These are phyloP conservation scores for Russula emetica DNA, from an alignment of 768 basidiomycete species.

Conservation along the genomic window DNA sequence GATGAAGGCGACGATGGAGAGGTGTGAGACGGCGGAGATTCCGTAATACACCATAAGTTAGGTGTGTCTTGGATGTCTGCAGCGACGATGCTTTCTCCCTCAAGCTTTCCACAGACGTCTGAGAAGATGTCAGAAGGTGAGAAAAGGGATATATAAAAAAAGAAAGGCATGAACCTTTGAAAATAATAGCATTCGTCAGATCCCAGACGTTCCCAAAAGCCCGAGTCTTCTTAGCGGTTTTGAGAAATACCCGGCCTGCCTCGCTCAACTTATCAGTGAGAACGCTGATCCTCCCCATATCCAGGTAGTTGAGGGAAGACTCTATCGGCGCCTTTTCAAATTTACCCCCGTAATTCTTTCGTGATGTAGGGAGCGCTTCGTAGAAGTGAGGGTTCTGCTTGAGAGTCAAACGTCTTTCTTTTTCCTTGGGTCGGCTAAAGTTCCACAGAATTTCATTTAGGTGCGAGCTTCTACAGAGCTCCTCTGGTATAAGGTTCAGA, in stretches of 20 bases:
- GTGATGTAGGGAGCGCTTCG: neutral
- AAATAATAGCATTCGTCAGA: constrained; percentile 1
- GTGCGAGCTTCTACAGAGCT: neutral
- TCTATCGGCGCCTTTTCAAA: neutral
- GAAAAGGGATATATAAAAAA: neutral
- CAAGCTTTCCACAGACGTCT: constrained; percentile 5
- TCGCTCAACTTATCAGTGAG: constrained; percentile 1
- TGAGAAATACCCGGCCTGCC: constrained; percentile 3
- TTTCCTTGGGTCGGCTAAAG: constrained; percentile 7
- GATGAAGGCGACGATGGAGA: neutral
- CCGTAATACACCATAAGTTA: neutral
- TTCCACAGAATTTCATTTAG: constrained; percentile 21
- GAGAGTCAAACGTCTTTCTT: constrained; percentile 7
- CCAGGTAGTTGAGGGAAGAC: neutral
- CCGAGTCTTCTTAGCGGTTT: neutral
- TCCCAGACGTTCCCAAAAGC: constrained; percentile 16
- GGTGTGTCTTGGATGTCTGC: neutral
- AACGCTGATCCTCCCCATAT: neutral
- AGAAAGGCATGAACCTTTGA: neutral
- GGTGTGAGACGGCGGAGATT: neutral
- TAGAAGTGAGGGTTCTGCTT: constrained; percentile 22
- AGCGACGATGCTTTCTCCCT: neutral
- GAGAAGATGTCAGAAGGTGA: neutral
- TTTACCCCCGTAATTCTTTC: neutral
- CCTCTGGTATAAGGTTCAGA: constrained; percentile 7